Conservation (phyloP, 805 yeast species). For the Suhomyces xylopsoci region DNA sequence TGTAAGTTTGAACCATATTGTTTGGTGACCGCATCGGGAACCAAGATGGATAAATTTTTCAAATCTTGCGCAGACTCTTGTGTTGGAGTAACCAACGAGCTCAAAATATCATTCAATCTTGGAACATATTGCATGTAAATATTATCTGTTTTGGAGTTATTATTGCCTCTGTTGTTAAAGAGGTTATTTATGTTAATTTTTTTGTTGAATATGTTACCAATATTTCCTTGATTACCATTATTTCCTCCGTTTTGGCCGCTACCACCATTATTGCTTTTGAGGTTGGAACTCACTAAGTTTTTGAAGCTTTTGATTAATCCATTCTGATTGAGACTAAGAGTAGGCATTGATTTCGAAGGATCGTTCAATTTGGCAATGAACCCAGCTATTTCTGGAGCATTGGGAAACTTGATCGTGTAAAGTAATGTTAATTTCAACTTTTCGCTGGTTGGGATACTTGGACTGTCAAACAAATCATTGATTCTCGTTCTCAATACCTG, state of each 20-base stretch:
- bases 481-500: slow-evolving; percentile 48
- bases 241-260: slow-evolving; percentile 8
- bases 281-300: slow-evolving; percentile 18
- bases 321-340: slow-evolving; percentile 33
- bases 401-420: slow-evolving; percentile 70
- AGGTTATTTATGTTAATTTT: slow-evolving; percentile 29
- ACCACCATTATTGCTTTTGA: slow-evolving; percentile 5
- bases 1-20: slow-evolving; percentile 21
- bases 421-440: slow-evolving; percentile 73
- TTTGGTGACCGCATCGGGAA: slow-evolving; percentile 32
- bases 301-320: slow-evolving; percentile 29
- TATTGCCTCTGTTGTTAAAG: slow-evolving; percentile 23
- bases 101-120: slow-evolving; percentile 48
- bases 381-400: slow-evolving; percentile 21
- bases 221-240: slow-evolving; percentile 7
- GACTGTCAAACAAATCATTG: slow-evolving; percentile 47
- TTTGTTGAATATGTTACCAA: slow-evolving; percentile 32
- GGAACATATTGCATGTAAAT: slow-evolving; percentile 93
- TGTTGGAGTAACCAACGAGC: slow-evolving; percentile 15
- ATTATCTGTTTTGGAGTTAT: slow-evolving; percentile 47
- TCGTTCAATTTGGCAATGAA: slow-evolving; percentile 29
- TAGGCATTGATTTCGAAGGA: slow-evolving; percentile 25
- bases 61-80: slow-evolving; percentile 7
- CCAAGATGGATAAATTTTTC: slow-evolving; percentile 31
- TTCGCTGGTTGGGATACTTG: slow-evolving; percentile 45